phyloP scores from a whole-genome alignment of 169 alveolate species.

The Plasmodium sp. region DNA sequence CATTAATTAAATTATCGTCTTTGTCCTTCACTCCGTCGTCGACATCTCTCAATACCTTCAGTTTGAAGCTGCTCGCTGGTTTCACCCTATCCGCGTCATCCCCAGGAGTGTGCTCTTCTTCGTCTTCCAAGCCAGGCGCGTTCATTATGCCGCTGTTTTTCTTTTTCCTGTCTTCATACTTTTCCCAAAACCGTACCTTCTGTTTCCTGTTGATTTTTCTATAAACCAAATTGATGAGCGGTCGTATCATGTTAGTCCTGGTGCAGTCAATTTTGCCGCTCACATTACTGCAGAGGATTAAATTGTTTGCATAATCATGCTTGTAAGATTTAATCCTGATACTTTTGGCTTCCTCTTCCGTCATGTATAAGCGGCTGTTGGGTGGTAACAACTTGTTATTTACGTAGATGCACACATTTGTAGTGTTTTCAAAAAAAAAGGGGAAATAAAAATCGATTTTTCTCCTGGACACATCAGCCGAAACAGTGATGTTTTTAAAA shows the following conservation, averaged over 20 bases:
- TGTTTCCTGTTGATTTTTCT: constrained; percentile 57
- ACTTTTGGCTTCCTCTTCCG: constrained; percentile 80
- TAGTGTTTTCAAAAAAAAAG: constrained; percentile 79
- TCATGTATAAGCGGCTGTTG: constrained; percentile 79
- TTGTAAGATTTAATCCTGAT: constrained; percentile 75
- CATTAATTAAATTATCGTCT: not conserved
- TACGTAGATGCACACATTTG: constrained; percentile 77
- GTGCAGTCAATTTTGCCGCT: constrained; percentile 79
- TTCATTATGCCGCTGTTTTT: not conserved
- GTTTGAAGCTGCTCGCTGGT: not conserved
- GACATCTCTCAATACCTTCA: not conserved
- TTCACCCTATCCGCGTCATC: not conserved
- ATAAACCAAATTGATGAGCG: constrained; percentile 55
- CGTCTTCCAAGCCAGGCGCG: not conserved
- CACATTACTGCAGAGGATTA: constrained; percentile 77
- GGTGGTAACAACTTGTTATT: constrained; percentile 79
- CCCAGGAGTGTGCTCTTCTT: not conserved
- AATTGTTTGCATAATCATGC: constrained; percentile 73
- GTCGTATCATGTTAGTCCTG: constrained; percentile 76
- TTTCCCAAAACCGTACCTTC: constrained; percentile 68
- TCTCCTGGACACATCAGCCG: constrained; percentile 82
- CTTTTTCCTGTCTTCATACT: constrained; percentile 50
- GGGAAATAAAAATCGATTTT: constrained; percentile 79
- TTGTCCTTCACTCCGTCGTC: not conserved
- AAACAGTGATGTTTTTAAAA: constrained; percentile 75